Base-by-base conservation (phyloP, 768 basidiomycete genomes). In the Pisolithus sp. region DNA sequence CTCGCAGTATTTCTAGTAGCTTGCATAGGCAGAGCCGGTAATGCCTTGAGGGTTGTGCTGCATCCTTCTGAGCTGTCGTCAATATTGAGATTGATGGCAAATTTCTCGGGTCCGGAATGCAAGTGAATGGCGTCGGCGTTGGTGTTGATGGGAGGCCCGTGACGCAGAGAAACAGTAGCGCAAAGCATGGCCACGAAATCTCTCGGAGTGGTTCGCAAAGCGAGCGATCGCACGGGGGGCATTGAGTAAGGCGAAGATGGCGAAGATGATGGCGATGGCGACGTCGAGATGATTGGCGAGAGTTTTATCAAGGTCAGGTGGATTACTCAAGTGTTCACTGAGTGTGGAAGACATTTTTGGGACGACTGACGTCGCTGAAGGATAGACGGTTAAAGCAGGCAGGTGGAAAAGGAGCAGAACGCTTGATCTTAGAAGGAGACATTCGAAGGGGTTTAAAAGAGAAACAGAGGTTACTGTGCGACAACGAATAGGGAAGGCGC, bases 141-240 rank as follows among this genome's bases (percentile, higher is more conserved):
- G 15, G 46, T 13, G 13, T 50, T 46, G 18, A 54, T 54, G 13
- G 40, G 53, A n/a, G 37, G 40, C 24, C 43, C 36, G 20, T 24
- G 42, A 20, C 41, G 17, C 46, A 46, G 48, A 28, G 44, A 40
- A 28, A 57, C 37, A 7, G n/a, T 54, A 52, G 18, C 68, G 69
- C 21, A 84, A 61, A 53, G 82, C 54, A 59, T 75, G 73, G 8
- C 81, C 82, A 30, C 66, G 72, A 28, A 66, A 61, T 76, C 76
- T 77, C 54, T 80, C 76, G 7, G 73, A 72, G 18, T 67, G 57
- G 34, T 72, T 71, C 51, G 75, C 77, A 57, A 82, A 67, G 46
- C 82, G 76, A 31, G 74, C 74, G 23, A 80, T 43, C 9, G 68
- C 65, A 26, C 77, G 75, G 24, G 82, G 82, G 18, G 80, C 55